Percentiles rank a stretch among this genome's conserved stretches.
These are phyloP conservation scores for Taxillus chinensis DNA, from an alignment of 164 flowering plant species.

Conservation along the genomic window DNA sequence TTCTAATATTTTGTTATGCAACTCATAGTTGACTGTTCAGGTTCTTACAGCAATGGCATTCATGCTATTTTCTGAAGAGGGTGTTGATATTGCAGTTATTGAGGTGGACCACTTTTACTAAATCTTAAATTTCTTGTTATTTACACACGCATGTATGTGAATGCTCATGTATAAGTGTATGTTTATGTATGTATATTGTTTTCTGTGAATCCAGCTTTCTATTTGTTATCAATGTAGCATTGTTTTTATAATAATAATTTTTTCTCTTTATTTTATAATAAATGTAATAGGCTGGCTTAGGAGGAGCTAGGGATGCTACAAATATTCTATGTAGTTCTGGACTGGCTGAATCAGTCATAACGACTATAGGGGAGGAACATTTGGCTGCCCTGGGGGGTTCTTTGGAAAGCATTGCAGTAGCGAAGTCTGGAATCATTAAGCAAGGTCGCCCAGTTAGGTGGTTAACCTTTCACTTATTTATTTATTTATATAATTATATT, in stretches of 20 bases:
- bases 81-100: constrained; percentile 77
- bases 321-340: constrained; percentile 54
- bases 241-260: not conserved
- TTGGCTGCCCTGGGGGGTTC: constrained; percentile 93
- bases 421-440: constrained; percentile 92
- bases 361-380: constrained; percentile 86
- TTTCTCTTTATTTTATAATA: not conserved
- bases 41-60: constrained; percentile 85
- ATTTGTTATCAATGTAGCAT: too few species aligned
- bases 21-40: constrained; percentile 31
- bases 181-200: too few species aligned
- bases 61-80: constrained; percentile 62
- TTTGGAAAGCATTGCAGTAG: constrained; percentile 81
- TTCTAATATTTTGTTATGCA: not conserved
- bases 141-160: too few species aligned
- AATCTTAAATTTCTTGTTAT: too few species aligned
- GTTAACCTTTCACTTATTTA: constrained; percentile 1
- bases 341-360: constrained; percentile 69
- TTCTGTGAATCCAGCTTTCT: too few species aligned
- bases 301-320: constrained; percentile 98
- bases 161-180: too few species aligned
- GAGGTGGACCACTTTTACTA: constrained; percentile 39
- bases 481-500: not conserved
- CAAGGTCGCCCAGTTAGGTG: constrained; percentile 84
- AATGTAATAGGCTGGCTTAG: constrained; percentile 70